Base-by-base conservation (phyloP, 768 basidiomycete genomes). In the Psilocybe azurescens region DNA sequence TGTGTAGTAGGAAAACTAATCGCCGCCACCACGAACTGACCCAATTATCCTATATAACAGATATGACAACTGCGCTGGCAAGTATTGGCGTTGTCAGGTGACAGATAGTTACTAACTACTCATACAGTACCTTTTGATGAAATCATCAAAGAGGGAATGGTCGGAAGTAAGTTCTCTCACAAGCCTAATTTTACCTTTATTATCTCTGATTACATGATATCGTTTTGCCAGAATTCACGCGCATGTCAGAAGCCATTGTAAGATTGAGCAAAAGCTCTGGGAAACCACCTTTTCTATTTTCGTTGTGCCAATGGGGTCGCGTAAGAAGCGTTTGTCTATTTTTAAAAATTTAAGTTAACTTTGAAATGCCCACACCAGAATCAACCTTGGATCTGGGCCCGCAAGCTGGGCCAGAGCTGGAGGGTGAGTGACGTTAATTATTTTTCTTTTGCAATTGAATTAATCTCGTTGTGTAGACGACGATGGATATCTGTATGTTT, bases 241-340 rank as follows among this genome's bases (percentile, higher is more conserved):
- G 82, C 44, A 89, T 90, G 86, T 77, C 86, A 9, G 72, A 82
- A 41, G 88, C 89, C 33, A 86, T 90, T 59, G 69, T 73, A 3
- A 74, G 81, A 44, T 75, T 87, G 13, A 77, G 85, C 30, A 69
- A 79, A 62, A 66, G 70, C 5, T 79, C 83, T 4, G 82, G 83
- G 1, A 86, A 81, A 54, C 78, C 83, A 0, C 85, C 89, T 2
- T 69, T 90, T 29, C 70, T 87, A 41, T 79, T 86, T 62, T 89
- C 88, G 16, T 69, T 90, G 16, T 90, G 89, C 70, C 80, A 89
- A 67, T 90, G 89, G 89, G 89, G 89, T 50, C 75, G 81, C 67
- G 89, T 89, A 70, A 68, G 79, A 24, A 28, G 28, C 14, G 5
- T 52, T 36, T 30, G 36, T 68, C 32, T 62, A 38, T 13, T 28